Percentiles rank a stretch among this genome's conserved stretches.
Evolutionary conservation across 2,329 filamentous ascomycete genomes (phyloP).

Genomic region (Cryphonectria japonica): DNA sequence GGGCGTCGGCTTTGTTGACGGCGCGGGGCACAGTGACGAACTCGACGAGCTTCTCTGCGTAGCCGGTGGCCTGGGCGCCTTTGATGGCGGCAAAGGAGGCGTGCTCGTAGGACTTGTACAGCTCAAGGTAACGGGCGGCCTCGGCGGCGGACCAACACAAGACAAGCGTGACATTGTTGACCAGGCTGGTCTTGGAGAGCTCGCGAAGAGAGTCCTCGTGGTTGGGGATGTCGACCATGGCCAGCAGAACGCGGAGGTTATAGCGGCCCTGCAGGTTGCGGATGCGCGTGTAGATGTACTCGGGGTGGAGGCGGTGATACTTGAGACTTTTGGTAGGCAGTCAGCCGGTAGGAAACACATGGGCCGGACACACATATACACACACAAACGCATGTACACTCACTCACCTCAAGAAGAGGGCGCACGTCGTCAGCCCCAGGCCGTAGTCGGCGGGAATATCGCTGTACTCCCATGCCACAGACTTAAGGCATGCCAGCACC

Average conservation of each 20-base stretch:
- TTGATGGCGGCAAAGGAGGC: conserved; percentile 79
- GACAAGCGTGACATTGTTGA: conserved; percentile 91
- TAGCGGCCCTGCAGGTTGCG: conserved; percentile 83
- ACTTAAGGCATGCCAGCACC: conserved; percentile 79
- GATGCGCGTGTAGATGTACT: conserved; percentile 96
- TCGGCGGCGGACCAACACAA: conserved; percentile 95
- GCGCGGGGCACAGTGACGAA: conserved; percentile 89
- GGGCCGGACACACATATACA: no score
- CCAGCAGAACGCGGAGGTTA: conserved; percentile 80
- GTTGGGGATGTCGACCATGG: conserved; percentile 93
- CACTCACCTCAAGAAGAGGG: conserved; percentile 74
- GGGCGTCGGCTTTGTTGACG: conserved; percentile 93
- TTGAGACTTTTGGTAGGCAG: conserved; percentile 66
- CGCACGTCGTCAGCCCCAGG: conserved; percentile 83
- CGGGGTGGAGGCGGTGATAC: conserved; percentile 94
- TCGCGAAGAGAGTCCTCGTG: conserved; percentile 90
- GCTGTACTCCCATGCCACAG: conserved; percentile 92
- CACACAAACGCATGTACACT: no score
- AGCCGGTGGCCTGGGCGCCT: conserved; percentile 80
- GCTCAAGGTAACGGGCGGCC: conserved; percentile 88
- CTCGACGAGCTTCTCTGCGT: conserved; percentile 85
- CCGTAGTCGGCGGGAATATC: conserved; percentile 96
- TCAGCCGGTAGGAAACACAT: neutral
- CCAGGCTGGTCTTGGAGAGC: conserved; percentile 85
- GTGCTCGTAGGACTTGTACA: conserved; percentile 94